Evolutionary conservation across 306 rosid species (phyloP).

Genomic region (Citrullus colocynthis): DNA sequence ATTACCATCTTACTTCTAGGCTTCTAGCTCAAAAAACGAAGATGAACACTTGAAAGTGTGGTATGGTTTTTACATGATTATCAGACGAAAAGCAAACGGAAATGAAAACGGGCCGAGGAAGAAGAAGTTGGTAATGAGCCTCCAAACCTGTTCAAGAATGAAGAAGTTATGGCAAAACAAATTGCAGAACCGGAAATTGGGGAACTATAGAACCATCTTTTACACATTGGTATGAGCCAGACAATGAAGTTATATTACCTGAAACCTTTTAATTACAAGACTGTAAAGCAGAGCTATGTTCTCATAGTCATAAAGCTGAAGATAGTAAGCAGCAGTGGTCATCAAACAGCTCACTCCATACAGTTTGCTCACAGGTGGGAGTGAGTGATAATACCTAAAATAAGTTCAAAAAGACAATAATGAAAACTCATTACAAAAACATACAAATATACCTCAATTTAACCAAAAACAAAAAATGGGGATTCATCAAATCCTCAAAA

Average conservation of each 20-base stretch:
- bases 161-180: conserved; percentile 4
- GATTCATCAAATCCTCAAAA: neutral
- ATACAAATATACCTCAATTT: neutral
- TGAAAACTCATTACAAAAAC: neutral
- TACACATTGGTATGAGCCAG: neutral
- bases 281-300: conserved; percentile 34
- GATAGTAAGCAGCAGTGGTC: conserved; percentile 39
- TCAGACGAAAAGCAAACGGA: conserved; percentile 35
- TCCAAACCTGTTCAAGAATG: conserved; percentile 38
- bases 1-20: neutral
- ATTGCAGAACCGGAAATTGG: neutral
- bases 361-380: conserved; percentile 72
- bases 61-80: conserved; percentile 36
- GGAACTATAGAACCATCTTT: neutral
- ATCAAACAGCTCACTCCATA: conserved; percentile 61
- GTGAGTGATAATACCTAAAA: conserved; percentile 45
- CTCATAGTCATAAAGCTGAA: conserved; percentile 5
- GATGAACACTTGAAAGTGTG: neutral
- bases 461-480: neutral
- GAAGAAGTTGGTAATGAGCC: conserved; percentile 59
- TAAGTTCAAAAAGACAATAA: neutral
- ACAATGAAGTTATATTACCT: conserved; percentile 21
- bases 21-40: neutral
- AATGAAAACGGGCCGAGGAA: conserved; percentile 64
- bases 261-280: conserved; percentile 32